Evolutionary conservation across 2,329 filamentous ascomycete genomes (phyloP).

Genomic region (Rutstroemia sp.): DNA sequence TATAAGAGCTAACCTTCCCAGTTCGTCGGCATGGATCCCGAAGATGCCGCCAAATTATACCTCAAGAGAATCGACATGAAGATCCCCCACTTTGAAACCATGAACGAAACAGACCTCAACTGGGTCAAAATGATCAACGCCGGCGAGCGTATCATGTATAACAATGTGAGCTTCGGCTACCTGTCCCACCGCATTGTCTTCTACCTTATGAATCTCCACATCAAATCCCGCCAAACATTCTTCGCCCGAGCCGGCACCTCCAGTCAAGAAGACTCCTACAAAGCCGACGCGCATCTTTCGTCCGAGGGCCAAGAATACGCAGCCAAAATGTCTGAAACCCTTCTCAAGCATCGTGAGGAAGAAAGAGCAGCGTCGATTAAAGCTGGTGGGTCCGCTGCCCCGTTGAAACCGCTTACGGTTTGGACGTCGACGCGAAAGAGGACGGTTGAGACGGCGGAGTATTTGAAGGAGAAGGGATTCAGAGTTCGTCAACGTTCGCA

Average conservation of each 20-base stretch:
- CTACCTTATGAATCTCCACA: conserved; percentile 94
- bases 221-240: conserved; percentile 89
- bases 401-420: conserved; percentile 74
- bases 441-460: conserved; percentile 83
- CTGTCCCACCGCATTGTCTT: conserved; percentile 96
- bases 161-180: conserved; percentile 95
- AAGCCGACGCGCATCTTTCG: conserved; percentile 78
- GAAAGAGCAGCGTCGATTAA: conserved; percentile 66
- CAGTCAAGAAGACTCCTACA: conserved; percentile 84
- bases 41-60: conserved; percentile 89
- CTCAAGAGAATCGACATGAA: conserved; percentile 82
- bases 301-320: conserved; percentile 76
- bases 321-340: conserved; percentile 73
- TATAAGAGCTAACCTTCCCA: conserved; percentile 29
- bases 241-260: conserved; percentile 85
- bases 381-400: conserved; percentile 57
- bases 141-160: conserved; percentile 85
- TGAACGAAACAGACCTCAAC: conserved; percentile 89
- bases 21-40: conserved; percentile 86
- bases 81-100: conserved; percentile 94
- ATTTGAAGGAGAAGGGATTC: conserved; percentile 71
- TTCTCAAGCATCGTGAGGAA: conserved; percentile 75
- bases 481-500: conserved; percentile 87
- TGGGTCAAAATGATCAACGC: conserved; percentile 99
- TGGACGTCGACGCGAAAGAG: conserved; percentile 92